Evolutionary conservation across 2,329 filamentous ascomycete genomes (phyloP), one percentile per base, ranked within the genome.

Genomic region (Fusarium mundagurra): DNA sequence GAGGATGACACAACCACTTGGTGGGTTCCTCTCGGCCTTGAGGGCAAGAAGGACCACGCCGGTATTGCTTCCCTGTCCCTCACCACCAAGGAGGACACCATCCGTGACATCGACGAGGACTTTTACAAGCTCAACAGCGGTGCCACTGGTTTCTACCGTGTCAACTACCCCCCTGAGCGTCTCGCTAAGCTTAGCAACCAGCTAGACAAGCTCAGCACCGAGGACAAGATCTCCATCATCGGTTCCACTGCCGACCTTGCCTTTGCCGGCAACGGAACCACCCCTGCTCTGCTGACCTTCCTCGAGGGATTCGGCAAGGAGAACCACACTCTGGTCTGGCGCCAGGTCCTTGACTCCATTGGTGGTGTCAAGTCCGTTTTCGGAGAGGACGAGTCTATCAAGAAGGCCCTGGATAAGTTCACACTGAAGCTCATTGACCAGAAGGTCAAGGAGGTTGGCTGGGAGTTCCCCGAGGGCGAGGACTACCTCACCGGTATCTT

Each of bases 71-170:
- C 89, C 27, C 86, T 92, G 43, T 92, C 94, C 59, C 86, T 99
- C 50, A 93, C 91, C 1, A 86, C 88, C 64, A 98, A 94, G 84
- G 88, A 93, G 76, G 92, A 94, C 63, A 95, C 91, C 18, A 89
- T 98, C 65, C 87, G 89, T 55, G 92, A 92, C 69, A 86, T 97
- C 65, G 90, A 94, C 75, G 89, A 92, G 51, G 88, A 90, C 44
- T 98, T 98, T 82, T 99, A 98, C 86, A 97, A 98, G 85, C 87
- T 99, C 78, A 99, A 99, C 86, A 91, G 92, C 69, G 91, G 96
- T 63, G 93, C 96, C 67, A 95, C 92, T 59, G 96, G 95, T 33
- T 98, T 91, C 80, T 98, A 97, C 85, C 91, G 95, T 70, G 96
- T 96, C 55, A 98, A 97, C 84, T 97, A 98, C 80, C 94, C 96